Evolutionary conservation across 495 filamentous ascomycete genomes (phyloP), one percentile per base, ranked within the genome.

Genomic region (Chaetomium cochliodes): DNA sequence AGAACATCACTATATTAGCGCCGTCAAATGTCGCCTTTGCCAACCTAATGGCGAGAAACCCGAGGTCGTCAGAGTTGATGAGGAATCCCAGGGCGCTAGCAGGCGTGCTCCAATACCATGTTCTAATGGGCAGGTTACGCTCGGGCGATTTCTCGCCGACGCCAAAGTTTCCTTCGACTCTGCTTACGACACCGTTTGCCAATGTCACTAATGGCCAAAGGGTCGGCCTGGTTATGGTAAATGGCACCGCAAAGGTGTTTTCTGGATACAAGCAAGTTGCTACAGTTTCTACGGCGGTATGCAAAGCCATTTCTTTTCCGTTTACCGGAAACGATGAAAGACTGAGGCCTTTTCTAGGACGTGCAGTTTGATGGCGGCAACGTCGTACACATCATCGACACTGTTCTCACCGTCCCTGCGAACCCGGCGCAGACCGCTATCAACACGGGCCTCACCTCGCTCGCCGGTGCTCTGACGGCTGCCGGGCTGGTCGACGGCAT

Each of bases 351-450:
- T 12, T 30, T 33, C 3, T 52, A 73, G 71, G 70, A 72, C 37
- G 37, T 74, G 26, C 16, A 49, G 13, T 72, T 74, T 49, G 65
- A 68, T 63, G 82, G 85, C 25, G 87, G 88, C 52, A 76, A 44
- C 13, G 16, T 86, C 6, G 76, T 89, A 28, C 88, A 91, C 70
- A 74, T 91, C 52, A 83, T 91, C 69, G 81, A 90, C 72, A 75
- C 67, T 2, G 76, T 88, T 55, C 80, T 90, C 3, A 78, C 80
- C 26, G 74, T 89, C 23, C 88, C 88, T 0, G 67, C 66, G 11
- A 68, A 20, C 42, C 61, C 65, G 0, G 51, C 44, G 3, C 64
- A 65, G 28, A 72, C 72, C 0, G 62, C 68, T 13, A 58, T 66
- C 52, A 67, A 69, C 44, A 69, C 63, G 1, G 68, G 64, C 54